These are phyloP conservation scores for Exobasidium cylindrosporum DNA, from an alignment of 1,284 basidiomycete species.

Conservation along the genomic window DNA sequence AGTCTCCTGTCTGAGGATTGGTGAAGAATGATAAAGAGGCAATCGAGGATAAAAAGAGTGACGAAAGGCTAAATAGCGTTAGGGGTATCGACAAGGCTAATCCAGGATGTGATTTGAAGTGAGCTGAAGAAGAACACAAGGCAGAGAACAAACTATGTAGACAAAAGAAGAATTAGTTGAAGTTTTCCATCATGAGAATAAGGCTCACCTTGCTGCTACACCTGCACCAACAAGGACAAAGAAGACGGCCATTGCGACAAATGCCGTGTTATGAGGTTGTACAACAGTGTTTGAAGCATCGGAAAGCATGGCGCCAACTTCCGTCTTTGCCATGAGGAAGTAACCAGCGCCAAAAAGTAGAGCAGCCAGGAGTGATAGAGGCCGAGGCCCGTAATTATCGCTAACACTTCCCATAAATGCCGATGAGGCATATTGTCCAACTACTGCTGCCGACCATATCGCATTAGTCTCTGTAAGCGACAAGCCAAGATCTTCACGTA, in stretches of 20 bases:
- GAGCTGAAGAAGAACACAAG: constrained; percentile 18
- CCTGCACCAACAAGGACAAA: constrained; percentile 25
- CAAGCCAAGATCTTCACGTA: constrained; percentile 22
- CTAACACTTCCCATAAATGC: constrained; percentile 18
- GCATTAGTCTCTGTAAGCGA: constrained; percentile 20
- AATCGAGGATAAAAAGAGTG: constrained; percentile 22
- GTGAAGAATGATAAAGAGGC: constrained; percentile 19
- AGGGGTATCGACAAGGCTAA: constrained; percentile 25
- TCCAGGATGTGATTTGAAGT: constrained; percentile 20
- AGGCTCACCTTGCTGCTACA: constrained; percentile 17
- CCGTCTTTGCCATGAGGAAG: constrained; percentile 23
- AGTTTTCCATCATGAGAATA: constrained; percentile 1
- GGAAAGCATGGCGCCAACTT: constrained; percentile 6
- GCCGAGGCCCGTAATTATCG: constrained; percentile 21
- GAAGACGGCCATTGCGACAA: constrained; percentile 15
- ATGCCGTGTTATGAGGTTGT: not conserved
- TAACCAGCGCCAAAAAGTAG: constrained; percentile 25
- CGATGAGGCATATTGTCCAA: constrained; percentile 26
- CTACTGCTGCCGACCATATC: constrained; percentile 22
- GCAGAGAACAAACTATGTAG: constrained; percentile 20
- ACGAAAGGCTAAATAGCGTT: constrained; percentile 26
- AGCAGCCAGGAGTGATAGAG: constrained; percentile 16
- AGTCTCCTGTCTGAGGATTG: constrained; percentile 22
- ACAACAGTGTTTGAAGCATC: not conserved
- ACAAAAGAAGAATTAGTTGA: not conserved